phyloP scores from a whole-genome alignment of 2,329 filamentous ascomycete genomes.

The Orbilia quercus region DNA sequence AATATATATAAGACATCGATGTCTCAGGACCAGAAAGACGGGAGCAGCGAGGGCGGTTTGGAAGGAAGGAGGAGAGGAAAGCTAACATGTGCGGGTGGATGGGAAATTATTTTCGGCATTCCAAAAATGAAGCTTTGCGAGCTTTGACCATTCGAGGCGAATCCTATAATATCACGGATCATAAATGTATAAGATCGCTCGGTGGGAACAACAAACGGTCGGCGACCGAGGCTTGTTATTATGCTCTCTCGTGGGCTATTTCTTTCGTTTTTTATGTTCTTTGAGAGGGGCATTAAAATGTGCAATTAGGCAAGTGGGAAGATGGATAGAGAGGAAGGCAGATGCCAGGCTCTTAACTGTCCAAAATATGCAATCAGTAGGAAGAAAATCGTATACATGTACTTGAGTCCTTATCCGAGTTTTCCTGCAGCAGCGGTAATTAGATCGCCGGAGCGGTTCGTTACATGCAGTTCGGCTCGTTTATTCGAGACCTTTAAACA shows the following conservation, averaged over 20 bases:
- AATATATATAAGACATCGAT: no score
- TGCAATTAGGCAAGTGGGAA: slow-evolving; percentile 22
- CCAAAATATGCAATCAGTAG: no score
- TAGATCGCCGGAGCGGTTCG: slow-evolving; percentile 28
- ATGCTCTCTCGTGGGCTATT: neutral
- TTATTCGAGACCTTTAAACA: slow-evolving; percentile 47
- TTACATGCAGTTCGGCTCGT: slow-evolving; percentile 12
- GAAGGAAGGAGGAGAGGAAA: no score
- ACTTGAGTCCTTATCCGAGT: neutral
- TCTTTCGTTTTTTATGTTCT: slow-evolving; percentile 2
- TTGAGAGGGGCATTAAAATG: slow-evolving; percentile 5
- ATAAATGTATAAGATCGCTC: slow-evolving; percentile 56
- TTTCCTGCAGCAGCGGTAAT: slow-evolving; percentile 29
- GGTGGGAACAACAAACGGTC: slow-evolving; percentile 17
- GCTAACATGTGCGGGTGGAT: slow-evolving; percentile 1
- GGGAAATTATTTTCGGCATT: slow-evolving; percentile 23
- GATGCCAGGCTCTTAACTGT: no score
- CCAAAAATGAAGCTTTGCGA: slow-evolving; percentile 44
- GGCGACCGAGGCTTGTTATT: slow-evolving; percentile 31
- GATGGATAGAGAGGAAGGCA: neutral
- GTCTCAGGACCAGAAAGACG: slow-evolving; percentile 5
- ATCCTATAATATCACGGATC: slow-evolving; percentile 54
- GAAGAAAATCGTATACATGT: no score
- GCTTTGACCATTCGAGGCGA: slow-evolving; percentile 54
- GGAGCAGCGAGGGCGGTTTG: no score